phyloP scores from a whole-genome alignment of 176 grass and related monocot species.

The Aegilops umbellulata region DNA sequence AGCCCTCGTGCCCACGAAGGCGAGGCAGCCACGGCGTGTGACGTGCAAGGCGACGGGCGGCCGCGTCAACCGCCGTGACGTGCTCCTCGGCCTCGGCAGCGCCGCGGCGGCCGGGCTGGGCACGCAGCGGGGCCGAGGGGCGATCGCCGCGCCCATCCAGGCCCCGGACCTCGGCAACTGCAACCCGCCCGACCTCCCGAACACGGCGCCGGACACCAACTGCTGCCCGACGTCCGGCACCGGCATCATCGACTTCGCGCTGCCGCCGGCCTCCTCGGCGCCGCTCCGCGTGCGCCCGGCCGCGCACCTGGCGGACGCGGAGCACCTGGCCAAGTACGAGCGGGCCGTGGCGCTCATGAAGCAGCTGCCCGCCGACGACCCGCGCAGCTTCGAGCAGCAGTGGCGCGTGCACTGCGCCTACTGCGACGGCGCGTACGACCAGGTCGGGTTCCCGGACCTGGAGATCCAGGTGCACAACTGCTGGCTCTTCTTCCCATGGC shows the following conservation, averaged over 20 bases:
- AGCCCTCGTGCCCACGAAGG: background rate
- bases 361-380: constrained; percentile 61
- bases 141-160: constrained; percentile 52
- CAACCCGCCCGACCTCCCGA: constrained; percentile 26
- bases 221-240: constrained; percentile 56
- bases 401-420: constrained; percentile 59
- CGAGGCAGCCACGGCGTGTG: background rate
- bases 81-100: constrained; percentile 55
- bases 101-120: constrained; percentile 37
- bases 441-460: constrained; percentile 50
- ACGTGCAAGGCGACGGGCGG: constrained; percentile 23
- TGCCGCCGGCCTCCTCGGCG: constrained; percentile 11
- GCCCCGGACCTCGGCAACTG: constrained; percentile 50
- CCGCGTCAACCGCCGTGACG: constrained; percentile 47
- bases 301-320: constrained; percentile 47
- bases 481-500: constrained; percentile 91
- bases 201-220: background rate
- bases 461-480: constrained; percentile 52
- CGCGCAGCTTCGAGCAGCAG: constrained; percentile 79
- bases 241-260: constrained; percentile 44
- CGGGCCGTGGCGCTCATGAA: constrained; percentile 65
- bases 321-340: constrained; percentile 56
- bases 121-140: background rate
- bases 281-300: constrained; percentile 65
- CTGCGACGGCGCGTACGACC: constrained; percentile 55